These are phyloP conservation scores for Ceratobasidium papillatum DNA, from an alignment of 1,284 basidiomycete species.

Conservation along the genomic window DNA sequence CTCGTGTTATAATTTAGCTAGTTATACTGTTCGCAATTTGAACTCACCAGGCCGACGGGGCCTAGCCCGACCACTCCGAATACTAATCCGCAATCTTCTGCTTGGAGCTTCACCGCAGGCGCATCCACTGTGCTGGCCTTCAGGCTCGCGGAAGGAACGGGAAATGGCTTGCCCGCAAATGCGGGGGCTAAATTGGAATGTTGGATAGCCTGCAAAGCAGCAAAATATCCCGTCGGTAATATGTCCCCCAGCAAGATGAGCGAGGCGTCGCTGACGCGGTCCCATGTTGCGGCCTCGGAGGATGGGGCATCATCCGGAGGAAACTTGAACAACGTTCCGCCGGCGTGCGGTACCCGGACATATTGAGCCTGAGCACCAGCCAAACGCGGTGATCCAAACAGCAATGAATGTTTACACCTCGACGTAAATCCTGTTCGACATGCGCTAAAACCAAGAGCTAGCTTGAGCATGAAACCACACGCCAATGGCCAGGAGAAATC, in stretches of 20 bases:
- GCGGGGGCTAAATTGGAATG: conserved; percentile 70
- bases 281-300: conserved; percentile 53
- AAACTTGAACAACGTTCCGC: conserved; percentile 78
- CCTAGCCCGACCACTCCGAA: conserved; percentile 76
- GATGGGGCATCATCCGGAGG: conserved; percentile 56
- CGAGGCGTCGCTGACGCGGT: conserved; percentile 63
- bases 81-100: conserved; percentile 62
- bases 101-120: not conserved
- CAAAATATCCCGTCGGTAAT: conserved; percentile 76
- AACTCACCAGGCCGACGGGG: conserved; percentile 72
- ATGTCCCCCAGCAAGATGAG: conserved; percentile 82
- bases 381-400: conserved; percentile 77
- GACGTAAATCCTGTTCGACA: conserved; percentile 81
- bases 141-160: not conserved
- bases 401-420: conserved; percentile 70
- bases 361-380: conserved; percentile 91
- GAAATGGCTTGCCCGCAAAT: conserved; percentile 4
- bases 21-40: not conserved
- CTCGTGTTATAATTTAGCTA: conserved; percentile 22
- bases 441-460: conserved; percentile 58
- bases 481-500: not conserved
- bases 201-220: conserved; percentile 73
- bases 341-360: conserved; percentile 79
- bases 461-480: not conserved
- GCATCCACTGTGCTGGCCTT: not conserved